phyloP scores from a whole-genome alignment of 176 grass and related monocot species.

The Tillandsia leiboldiana region DNA sequence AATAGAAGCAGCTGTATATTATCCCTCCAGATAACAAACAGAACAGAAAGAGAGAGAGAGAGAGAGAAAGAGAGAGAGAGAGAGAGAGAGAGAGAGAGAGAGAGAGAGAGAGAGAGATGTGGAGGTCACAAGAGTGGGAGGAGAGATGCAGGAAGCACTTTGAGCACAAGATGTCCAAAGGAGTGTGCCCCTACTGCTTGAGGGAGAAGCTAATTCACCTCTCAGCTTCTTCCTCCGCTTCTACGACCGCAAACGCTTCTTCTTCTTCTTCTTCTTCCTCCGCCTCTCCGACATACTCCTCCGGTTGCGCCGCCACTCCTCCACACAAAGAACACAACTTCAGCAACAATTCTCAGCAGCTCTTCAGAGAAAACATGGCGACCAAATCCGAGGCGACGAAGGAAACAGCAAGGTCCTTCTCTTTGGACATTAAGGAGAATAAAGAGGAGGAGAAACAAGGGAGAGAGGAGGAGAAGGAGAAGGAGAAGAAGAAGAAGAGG shows the following conservation, averaged over 20 bases:
- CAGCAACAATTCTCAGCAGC: neutral
- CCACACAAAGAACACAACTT: neutral
- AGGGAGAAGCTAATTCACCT: slow-evolving; percentile 9
- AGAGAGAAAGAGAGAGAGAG: neutral
- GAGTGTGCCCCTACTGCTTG: slow-evolving; percentile 18
- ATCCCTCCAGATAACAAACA: too few relatives aligned
- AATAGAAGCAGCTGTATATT: too few relatives aligned
- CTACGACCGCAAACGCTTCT: neutral
- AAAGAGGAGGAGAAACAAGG: neutral
- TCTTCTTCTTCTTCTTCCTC: neutral
- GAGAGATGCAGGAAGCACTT: slow-evolving; percentile 13
- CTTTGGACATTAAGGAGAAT: neutral
- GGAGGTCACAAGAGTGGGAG: slow-evolving; percentile 4
- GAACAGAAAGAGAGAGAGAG: neutral
- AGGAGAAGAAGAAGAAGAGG: slow-evolving; percentile 7
- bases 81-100: neutral
- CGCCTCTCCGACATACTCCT: neutral
- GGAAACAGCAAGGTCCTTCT: neutral
- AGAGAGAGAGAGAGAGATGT: neutral
- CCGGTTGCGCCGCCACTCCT: neutral
- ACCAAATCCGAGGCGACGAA: too few relatives aligned
- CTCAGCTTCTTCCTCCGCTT: slow-evolving; percentile 5
- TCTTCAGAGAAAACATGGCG: neutral
- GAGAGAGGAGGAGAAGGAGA: neutral
- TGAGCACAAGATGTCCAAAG: slow-evolving; percentile 14